Percentiles rank a stretch among this genome's conserved stretches.
These are phyloP conservation scores for Venturiaceae sp. DNA, from an alignment of 2,329 filamentous ascomycete species.

Conservation along the genomic window DNA sequence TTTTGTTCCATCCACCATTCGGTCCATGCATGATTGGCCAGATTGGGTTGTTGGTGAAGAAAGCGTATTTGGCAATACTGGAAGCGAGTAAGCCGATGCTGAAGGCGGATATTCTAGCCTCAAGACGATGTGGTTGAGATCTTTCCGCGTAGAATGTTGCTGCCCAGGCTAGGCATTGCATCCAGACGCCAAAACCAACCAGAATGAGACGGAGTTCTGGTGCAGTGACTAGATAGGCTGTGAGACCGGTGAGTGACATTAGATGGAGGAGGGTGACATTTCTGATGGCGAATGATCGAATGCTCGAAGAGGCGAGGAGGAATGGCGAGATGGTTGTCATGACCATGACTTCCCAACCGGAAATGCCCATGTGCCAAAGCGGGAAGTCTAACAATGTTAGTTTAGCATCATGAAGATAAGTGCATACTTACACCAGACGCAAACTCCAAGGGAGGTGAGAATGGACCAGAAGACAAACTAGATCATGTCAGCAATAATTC, in stretches of 20 bases:
- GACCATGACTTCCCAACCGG: conserved; percentile 85
- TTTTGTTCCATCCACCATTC: conserved; percentile 89
- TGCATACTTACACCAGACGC: conserved; percentile 78
- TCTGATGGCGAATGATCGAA: conserved; percentile 59
- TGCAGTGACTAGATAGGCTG: conserved; percentile 66
- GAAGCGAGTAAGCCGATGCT: conserved; percentile 74
- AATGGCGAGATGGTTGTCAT: conserved; percentile 76
- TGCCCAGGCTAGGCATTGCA: conserved; percentile 75
- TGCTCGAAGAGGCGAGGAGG: conserved; percentile 58
- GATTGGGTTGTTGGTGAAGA: conserved; percentile 88
- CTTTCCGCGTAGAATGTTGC: conserved; percentile 74
- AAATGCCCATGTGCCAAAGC: conserved; percentile 98
- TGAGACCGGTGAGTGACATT: conserved; percentile 65
- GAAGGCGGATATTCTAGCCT: conserved; percentile 74
- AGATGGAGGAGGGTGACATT: conserved; percentile 66
- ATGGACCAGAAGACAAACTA: conserved; percentile 95
- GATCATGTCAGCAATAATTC: conserved; percentile 9
- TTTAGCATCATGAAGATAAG: not conserved
- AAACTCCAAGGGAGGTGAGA: conserved; percentile 76
- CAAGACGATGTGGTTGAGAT: conserved; percentile 62
- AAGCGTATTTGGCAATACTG: conserved; percentile 83
- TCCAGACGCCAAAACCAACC: conserved; percentile 70
- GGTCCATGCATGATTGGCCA: conserved; percentile 88
- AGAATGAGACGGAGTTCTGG: conserved; percentile 70
- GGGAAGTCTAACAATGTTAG: conserved; percentile 61